Base-by-base conservation (phyloP, 306 rosid genomes). In the Urtica urens region DNA sequence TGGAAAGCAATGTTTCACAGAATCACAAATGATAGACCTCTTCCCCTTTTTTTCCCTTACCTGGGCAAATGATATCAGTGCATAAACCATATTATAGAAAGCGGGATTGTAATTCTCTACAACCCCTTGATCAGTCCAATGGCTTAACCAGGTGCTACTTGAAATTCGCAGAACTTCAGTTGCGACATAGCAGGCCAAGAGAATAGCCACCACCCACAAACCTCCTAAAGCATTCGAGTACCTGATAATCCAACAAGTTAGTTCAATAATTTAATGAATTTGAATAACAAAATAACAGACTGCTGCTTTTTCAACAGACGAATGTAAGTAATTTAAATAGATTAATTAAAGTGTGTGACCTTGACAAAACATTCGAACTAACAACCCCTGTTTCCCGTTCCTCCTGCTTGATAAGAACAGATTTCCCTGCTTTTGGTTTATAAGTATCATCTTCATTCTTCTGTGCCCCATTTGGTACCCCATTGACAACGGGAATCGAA, bases 91-190 rank as follows among this genome's bases (percentile, higher is more conserved):
- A 67, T 80, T 83, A 69, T 75, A 87, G 69, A 62, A 83, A 43
- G 71, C 80, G 14, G 84, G 76, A 31, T 53, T 38, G 43, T 75
- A 67, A 50, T 55, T 46, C 34, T 44, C 63, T 1, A 59, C 29
- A 31, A 70, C 57, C 54, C 74, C 67, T 62, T 80, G 78, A 58
- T 64, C 65, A 6, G 94, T 83, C 96, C 96, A 87, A 57, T 69
- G 58, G 37, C 87, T 83, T 69, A 87, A 78, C 96, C 96, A 87
- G 40, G 92, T 78, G 74, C 96, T 87, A 71, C 93, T 87, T 35
- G 74, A 87, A 71, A 83, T 55, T 75, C 93, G 73, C 49, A 83
- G 85, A 78, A 59, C 62, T 65, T 87, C 96, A 0, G 94, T 73
- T 50, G 69, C 55, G 30, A 71, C 51, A 57, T 78, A 87, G 75